Evolutionary conservation across 495 filamentous ascomycete genomes (phyloP), one percentile per base, ranked within the genome.

Genomic region (Penicillium flavigenum): DNA sequence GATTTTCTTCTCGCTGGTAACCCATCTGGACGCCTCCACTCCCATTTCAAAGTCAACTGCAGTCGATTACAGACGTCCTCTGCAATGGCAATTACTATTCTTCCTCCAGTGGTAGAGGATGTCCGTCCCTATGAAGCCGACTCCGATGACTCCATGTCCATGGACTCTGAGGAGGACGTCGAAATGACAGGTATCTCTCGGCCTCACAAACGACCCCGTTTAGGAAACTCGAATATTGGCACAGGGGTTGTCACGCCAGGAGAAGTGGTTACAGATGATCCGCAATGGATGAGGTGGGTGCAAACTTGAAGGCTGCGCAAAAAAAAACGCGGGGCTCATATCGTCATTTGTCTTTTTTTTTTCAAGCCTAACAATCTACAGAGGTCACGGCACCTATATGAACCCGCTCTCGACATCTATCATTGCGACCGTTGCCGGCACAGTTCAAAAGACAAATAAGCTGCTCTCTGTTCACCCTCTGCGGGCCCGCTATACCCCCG

Each of bases 261-360:
- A 57, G 89, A 96, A 71, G 75, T 84, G 44, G 88, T 98, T 43
- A 97, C 94, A 22, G 78, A 83, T 62, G 91, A 96, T 73, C 87
- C 92, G 7, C 93, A 98, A 79, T 98, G 92, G 92, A 98, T 98
- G 91, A 84, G 91, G 84, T 89, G 73, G 51, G 79, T 72, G 4
- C 58, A 14, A 19, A 4, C 2, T 19, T 44, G 4, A 20, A 45
- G 8, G 14, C 29, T 16, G 48, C 53, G 57, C 56, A 39, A 39
- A 39, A 39, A 38, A 3, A 36, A 34, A 32, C 31, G 36, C 45
- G 55, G 43, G 31, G 44, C 47, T 54, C 17, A 26, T 17, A 34
- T 44, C 49, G 44, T 52, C 26, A 46, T 32, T 1, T 26, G 24
- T 24, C 22, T 24, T 43, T 56, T 32, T 31, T 38, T 51, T 27